Evolutionary conservation across 108 stramenopile genomes (phyloP), one percentile per base, ranked within the genome.

Genomic region (Cyclotella sp.): DNA sequence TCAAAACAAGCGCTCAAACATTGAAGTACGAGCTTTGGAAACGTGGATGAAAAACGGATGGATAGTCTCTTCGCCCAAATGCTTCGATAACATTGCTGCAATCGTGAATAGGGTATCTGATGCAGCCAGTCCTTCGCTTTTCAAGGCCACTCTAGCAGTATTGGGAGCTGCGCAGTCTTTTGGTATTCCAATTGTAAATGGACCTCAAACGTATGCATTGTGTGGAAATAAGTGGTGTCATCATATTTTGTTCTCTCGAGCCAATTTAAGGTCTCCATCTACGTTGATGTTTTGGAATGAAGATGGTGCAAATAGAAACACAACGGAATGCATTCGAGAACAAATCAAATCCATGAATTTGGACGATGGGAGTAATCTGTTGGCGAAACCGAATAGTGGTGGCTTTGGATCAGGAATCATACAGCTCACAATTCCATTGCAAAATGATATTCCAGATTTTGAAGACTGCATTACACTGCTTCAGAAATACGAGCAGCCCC

Each of bases 151-250:
- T 24, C 8, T 55, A 22, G 55, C 55, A 9, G 24, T 55, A 9
- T 55, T 55, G 24, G 22, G 1, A 24, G 24, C 24, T 3, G 7
- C 55, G 12, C 21, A 55, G 55, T 24, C 7, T 1, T 26, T 55
- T 55, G 55, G 52, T 53, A 53, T 53, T n/a, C 52, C 52, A n/a
- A 53, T 53, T 53, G n/a, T 53, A n/a, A 55, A 55, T 24, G 55
- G 55, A 55, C 21, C 55, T 24, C 55, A 55, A 24, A 12, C 21
- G 24, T 24, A 55, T 4, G 55, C 55, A 18, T 53, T 53, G 52
- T 53, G 52, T 53, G 52, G 52, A n/a, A 53, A 53, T 53, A 53
- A 53, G 52, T 53, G 52, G 52, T 53, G 52, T n/a, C 52, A 53
- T 53, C 52, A 53, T 53, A n/a, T n/a, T 12, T 53, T 53, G n/a